Evolutionary conservation across 257 asterid genomes (phyloP), one percentile per base, ranked within the genome.

Genomic region (Cinchona pubescens): DNA sequence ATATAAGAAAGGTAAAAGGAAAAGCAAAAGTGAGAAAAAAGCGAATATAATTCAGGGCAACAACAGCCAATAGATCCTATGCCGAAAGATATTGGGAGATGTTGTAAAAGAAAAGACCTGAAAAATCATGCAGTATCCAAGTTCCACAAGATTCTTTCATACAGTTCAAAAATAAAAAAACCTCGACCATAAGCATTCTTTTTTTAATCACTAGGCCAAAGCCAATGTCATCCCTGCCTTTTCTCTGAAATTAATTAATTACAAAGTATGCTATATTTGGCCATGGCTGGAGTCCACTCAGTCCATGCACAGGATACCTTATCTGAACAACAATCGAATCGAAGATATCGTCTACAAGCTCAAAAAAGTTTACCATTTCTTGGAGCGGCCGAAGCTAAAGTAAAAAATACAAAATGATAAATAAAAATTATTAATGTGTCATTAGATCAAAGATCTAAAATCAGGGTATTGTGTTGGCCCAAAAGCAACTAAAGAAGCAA

Each of bases 11-110:
- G n/a, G 71, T 7, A 7, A 69, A 69, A 69, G 74, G 42, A 49
- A 69, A 69, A 69, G 74, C 42, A 48, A 69, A 69, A 69, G 74
- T 69, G 62, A 7, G 37, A 45, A 49, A 35, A 42, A 38, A 68
- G 27, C 15, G 42, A 45, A 69, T 69, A 48, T 29, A 5, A 7
- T 14, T 27, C 0, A 7, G 60, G 43, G 16, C 1, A 49, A 46
- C 74, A 30, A 69, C 23, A 35, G 19, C 29, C 46, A 49, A 51
- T 49, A 49, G 34, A 23, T 21, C 69, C 46, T 66, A 38, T 30
- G 48, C 63, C 74, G 46, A 30, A 30, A 70, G 63, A 49, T 49
- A 70, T 30, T 48, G 62, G 46, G 32, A 48, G 7, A 18, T 40
- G 29, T 38, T 37, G 29, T 56, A 56, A 56, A 25, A n/a, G 35